Conservation (phyloP, 1,284 basidiomycete genomes). For the Leccinum griseonigrum region DNA sequence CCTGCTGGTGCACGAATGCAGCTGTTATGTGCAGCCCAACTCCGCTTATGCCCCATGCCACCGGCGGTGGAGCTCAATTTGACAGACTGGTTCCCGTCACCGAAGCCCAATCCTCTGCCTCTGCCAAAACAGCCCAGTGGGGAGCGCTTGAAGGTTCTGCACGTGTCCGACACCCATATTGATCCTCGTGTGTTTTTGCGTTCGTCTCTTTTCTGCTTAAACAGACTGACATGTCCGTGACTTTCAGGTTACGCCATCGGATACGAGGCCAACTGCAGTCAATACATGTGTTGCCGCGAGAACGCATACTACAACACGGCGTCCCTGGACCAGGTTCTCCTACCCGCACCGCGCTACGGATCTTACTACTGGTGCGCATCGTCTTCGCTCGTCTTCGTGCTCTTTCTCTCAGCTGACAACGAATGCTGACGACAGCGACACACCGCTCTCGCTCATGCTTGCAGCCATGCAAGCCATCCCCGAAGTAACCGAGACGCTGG, state of each 20-base stretch:
- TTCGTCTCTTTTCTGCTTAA: not conserved
- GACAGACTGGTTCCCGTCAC: constrained; percentile 56
- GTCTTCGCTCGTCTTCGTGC: not conserved
- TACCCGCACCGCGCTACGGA: constrained; percentile 67
- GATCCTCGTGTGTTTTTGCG: constrained; percentile 55
- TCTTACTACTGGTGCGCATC: constrained; percentile 40
- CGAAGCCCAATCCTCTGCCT: constrained; percentile 65
- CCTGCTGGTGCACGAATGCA: constrained; percentile 21
- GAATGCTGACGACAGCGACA: constrained; percentile 47
- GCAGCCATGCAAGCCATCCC: constrained; percentile 69
- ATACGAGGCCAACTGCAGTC: constrained; percentile 69
- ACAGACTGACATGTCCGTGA: not conserved
- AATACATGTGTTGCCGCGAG: constrained; percentile 63
- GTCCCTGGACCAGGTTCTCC: constrained; percentile 47
- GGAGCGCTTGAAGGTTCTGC: constrained; percentile 66
- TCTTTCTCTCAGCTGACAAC: not conserved
- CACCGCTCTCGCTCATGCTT: constrained; percentile 58
- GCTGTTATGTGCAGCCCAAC: constrained; percentile 50
- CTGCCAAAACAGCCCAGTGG: constrained; percentile 55
- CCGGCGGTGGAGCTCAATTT: constrained; percentile 49
- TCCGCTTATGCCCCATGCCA: constrained; percentile 49
- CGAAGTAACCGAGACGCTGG: constrained; percentile 57
- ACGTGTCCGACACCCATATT: constrained; percentile 75
- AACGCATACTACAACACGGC: constrained; percentile 49
- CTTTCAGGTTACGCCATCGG: constrained; percentile 63